phyloP scores from a whole-genome alignment of 1,139 yeast genomes.

The Saccharomyces pastorianus region DNA sequence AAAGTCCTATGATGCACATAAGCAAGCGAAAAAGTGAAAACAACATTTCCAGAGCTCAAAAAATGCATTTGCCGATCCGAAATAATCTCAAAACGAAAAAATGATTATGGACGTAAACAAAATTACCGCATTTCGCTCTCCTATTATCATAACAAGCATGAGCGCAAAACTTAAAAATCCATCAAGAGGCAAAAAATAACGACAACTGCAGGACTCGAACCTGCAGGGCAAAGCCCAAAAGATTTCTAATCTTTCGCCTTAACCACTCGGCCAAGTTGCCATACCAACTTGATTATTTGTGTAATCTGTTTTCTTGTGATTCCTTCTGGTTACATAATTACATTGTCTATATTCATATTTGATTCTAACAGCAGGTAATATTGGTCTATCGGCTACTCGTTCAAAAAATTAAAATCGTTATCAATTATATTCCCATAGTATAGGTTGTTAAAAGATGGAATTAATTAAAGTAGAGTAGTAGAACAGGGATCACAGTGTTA shows the following conservation, averaged over 20 bases:
- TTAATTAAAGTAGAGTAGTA: no score
- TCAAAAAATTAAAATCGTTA: no score
- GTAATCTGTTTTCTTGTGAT: no score
- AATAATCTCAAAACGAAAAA: neutral
- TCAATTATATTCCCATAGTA: no score
- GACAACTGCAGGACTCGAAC: constrained; percentile 36
- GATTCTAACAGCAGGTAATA: no score
- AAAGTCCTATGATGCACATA: neutral
- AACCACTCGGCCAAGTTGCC: constrained; percentile 49
- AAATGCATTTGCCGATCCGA: neutral
- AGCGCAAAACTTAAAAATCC: neutral
- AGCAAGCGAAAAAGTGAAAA: neutral
- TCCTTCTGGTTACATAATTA: no score
- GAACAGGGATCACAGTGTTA: no score
- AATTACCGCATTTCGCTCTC: neutral
- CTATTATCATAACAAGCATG: neutral
- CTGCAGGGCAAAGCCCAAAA: constrained; percentile 41
- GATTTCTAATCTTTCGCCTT: constrained; percentile 49
- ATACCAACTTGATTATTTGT: neutral
- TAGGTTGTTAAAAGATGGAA: no score
- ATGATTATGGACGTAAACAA: neutral
- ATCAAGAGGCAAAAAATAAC: constrained; percentile 8
- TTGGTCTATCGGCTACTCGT: no score
- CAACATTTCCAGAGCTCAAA: neutral
- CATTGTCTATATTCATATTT: no score